A percentile compares a stretch with the other conserved stretches of the same genome.
Evolutionary conservation across 1,139 yeast genomes (phyloP).

Genomic region (Blastobotrys buckinghamii): DNA sequence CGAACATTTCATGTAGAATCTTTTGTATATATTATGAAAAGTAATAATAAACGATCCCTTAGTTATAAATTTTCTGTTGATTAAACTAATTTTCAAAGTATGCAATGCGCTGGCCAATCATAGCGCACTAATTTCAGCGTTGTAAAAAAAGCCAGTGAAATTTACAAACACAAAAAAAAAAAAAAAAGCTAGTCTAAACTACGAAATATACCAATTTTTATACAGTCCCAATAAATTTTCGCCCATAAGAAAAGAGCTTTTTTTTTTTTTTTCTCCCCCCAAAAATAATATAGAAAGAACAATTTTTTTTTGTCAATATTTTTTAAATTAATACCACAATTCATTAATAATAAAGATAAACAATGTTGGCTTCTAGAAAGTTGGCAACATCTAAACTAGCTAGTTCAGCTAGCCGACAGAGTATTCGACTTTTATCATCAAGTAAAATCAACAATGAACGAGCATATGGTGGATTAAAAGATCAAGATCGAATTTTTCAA

Average conservation of each 20-base stretch:
- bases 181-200: too few relatives aligned
- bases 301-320: neutral
- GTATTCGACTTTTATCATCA: neutral
- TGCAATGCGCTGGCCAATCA: too few relatives aligned
- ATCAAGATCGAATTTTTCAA: slow-evolving; percentile 81
- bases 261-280: neutral
- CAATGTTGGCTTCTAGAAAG: neutral
- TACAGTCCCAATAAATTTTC: neutral
- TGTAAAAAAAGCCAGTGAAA: too few relatives aligned
- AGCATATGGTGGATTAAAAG: slow-evolving; percentile 71
- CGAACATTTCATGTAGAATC: too few relatives aligned
- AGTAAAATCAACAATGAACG: slow-evolving; percentile 27
- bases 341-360: neutral
- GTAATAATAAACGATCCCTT: too few relatives aligned
- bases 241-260: too few relatives aligned
- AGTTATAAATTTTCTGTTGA: too few relatives aligned
- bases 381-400: neutral
- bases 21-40: too few relatives aligned
- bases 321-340: neutral
- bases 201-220: neutral
- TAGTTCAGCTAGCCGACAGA: neutral
- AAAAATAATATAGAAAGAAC: too few relatives aligned
- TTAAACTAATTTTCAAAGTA: too few relatives aligned
- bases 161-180: neutral
- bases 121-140: neutral